Base-by-base conservation (phyloP, 192 early-diverging fungal genomes). In the Backusella australiensis region DNA sequence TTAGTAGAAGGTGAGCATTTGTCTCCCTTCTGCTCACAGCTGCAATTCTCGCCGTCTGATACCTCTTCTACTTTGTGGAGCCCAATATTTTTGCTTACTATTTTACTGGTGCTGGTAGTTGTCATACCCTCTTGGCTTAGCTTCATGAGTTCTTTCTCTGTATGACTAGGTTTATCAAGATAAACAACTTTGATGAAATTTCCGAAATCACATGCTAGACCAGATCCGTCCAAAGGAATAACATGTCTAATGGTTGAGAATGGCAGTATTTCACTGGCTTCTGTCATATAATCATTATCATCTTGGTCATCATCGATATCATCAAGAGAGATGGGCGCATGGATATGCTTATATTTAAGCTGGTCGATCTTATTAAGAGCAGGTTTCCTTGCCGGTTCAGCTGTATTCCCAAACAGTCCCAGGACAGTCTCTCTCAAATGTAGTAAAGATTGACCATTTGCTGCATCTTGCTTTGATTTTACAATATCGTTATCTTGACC, bases 131-230 rank as follows among this genome's bases (percentile, higher is more conserved):
- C 70, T 6, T 63, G 21, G 2, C n/a, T 38, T 32, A 44, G 12
- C 26, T 71, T 71, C 26, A 71, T 42, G 15, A 32, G 41, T 12
- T 71, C 70, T 44, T 71, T 71, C 17, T 71, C 70, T 29, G 70
- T 71, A 23, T 46, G 17, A 49, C 70, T 71, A 2, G 42, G 70
- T 49, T 71, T 71, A 71, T 71, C 70, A 23, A 71, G 70, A 14
- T 71, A 76, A 38, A 81, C 67, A 12, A 81, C 34, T 70, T 82
- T 82, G 35, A 82, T 73, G 52, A 82, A 82, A 32, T 82, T 82
- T 34, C 81, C 81, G 39, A 73, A 82, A 39, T 82, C 81, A 39
- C 77, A 82, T 11, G 77, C 81, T 26, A 82, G 35, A 0, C 77
- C 81, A 49, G 53, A 71, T 7, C 78, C 78, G 66, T 76, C 72